Conservation (phyloP, 106 monocot species). For the Ottelia alismoides region DNA sequence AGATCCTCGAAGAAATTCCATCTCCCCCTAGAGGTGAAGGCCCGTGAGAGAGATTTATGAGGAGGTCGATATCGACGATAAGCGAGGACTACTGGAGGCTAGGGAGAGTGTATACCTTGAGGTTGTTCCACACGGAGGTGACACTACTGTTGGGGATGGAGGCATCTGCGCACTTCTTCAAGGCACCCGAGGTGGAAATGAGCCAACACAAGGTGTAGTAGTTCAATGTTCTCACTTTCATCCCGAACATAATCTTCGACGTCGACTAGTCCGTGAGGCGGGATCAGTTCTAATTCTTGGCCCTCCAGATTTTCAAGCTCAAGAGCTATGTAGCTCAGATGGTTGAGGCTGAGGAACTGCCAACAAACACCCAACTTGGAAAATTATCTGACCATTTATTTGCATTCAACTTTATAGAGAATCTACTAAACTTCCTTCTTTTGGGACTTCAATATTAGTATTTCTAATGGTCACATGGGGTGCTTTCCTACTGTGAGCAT, state of each 20-base stretch:
- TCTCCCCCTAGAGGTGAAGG: conserved; percentile 14
- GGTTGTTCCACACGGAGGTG: conserved; percentile 7
- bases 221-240: conserved; percentile 26
- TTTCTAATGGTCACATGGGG: too few species aligned
- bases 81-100: conserved; percentile 21
- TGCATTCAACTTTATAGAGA: not conserved
- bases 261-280: conserved; percentile 20
- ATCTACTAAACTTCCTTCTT: not conserved
- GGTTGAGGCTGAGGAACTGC: conserved; percentile 19
- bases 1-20: not conserved
- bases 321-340: conserved; percentile 25
- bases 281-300: conserved; percentile 28
- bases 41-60: conserved; percentile 7
- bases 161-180: conserved; percentile 23
- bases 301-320: conserved; percentile 20
- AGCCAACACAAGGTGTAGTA: conserved; percentile 25
- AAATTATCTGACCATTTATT: not conserved
- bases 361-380: not conserved
- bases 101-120: conserved; percentile 20
- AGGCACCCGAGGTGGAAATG: conserved; percentile 21
- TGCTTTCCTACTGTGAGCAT: too few species aligned
- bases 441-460: not conserved
- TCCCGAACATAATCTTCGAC: conserved; percentile 20
- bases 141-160: conserved; percentile 22
- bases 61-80: conserved; percentile 11